Base-by-base conservation (phyloP, 148 eudicot genomes). In the Vaccinium vitisidaea region DNA sequence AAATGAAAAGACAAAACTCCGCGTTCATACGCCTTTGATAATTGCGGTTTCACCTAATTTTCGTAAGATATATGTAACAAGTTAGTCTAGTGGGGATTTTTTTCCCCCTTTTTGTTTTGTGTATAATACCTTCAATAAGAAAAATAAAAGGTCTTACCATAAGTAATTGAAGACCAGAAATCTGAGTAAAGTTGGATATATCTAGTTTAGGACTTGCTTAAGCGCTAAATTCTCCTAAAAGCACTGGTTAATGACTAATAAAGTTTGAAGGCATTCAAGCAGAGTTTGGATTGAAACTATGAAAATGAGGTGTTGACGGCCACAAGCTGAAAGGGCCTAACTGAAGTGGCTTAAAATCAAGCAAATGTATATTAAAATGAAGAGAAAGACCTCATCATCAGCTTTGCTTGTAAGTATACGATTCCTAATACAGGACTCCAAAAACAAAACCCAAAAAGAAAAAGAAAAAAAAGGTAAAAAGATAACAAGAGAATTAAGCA, bases 321-420 rank as follows among this genome's bases (percentile, higher is more conserved):
- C 48, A 43, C 59, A 32, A 73, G 39, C 54, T 83, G 76, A 82
- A 85, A 86, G 79, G 43, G 75, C 54, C 43, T 6, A 59, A 83
- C 56, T 88, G 90, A 93, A 91, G 96, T 93, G 93, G 87, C 93
- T 93, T 93, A 39, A 75, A 93, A 92, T 85, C 65, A 82, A 83
- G 77, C 54, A 67, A 50, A 80, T 36, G 80, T 79, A 76, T 36
- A 80, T n/a, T 49, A 77, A 48, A 4, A 82, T 49, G 50, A 87
- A 78, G 71, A 25, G 50, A 52, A 56, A 69, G 75, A 49, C 25
- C 58, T 14, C 78, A 79, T 13, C 55, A 9, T 52, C 93, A 84
- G 87, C 94, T 91, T 93, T 88, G 93, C 95, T 89, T 93, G 82
- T 82, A 92, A 90, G 91, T 80, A 85, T 58, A 69, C 70, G 48